Evolutionary conservation across 1,139 yeast genomes (phyloP).

Genomic region (Nadsonia starkeyi-henricii): DNA sequence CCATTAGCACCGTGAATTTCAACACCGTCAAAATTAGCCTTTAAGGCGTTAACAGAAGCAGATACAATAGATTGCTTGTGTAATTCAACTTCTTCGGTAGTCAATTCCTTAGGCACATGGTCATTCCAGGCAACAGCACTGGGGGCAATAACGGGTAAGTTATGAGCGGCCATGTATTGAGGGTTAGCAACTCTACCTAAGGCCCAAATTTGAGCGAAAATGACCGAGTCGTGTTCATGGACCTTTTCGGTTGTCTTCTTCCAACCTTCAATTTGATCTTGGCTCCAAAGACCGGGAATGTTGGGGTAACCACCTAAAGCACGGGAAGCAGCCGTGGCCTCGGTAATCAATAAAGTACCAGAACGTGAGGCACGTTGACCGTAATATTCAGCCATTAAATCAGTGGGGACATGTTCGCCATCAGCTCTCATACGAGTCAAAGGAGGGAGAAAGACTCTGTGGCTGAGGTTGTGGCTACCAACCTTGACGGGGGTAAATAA

Average conservation of each 20-base stretch:
- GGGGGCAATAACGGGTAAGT: slow-evolving; percentile 18
- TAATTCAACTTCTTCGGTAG: slow-evolving; percentile 28
- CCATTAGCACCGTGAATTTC: slow-evolving; percentile 58
- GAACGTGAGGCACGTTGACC: slow-evolving; percentile 33
- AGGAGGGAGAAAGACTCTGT: slow-evolving; percentile 37
- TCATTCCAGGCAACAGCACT: slow-evolving; percentile 23
- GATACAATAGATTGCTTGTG: slow-evolving; percentile 24
- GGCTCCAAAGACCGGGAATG: slow-evolving; percentile 33
- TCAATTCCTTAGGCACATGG: slow-evolving; percentile 23
- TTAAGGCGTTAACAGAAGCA: slow-evolving; percentile 34
- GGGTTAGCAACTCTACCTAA: slow-evolving; percentile 27
- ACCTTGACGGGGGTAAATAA: slow-evolving; percentile 20
- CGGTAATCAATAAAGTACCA: slow-evolving; percentile 29
- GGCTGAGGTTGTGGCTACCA: slow-evolving; percentile 17
- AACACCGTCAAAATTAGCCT: slow-evolving; percentile 54
- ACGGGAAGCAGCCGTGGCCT: slow-evolving; percentile 23
- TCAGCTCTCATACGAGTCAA: slow-evolving; percentile 35
- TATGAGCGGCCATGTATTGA: slow-evolving; percentile 23
- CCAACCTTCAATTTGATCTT: slow-evolving; percentile 30
- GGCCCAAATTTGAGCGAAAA: slow-evolving; percentile 29
- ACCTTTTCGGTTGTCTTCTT: slow-evolving; percentile 22
- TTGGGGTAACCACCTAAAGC: slow-evolving; percentile 14
- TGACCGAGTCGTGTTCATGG: slow-evolving; percentile 25
- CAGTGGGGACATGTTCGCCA: slow-evolving; percentile 26
- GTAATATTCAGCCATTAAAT: slow-evolving; percentile 34